Evolutionary conservation across 139 green algal species (phyloP), one percentile per base, ranked within the genome.

Genomic region (Spirogloea muscicola): DNA sequence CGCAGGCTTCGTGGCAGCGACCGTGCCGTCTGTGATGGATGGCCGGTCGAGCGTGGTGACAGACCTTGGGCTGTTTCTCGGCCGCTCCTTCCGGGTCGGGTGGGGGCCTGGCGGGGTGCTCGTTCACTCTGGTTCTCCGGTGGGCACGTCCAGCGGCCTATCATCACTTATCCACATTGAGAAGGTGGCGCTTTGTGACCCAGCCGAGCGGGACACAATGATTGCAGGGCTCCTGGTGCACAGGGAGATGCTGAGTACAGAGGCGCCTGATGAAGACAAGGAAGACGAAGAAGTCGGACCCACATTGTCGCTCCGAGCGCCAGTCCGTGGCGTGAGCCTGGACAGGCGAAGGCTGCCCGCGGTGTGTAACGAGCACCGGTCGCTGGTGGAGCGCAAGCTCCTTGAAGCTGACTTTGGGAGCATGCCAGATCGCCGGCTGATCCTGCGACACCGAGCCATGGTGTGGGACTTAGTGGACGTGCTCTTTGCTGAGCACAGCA

Each of bases 381-480:
- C 60, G 42, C 13, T 27, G 34, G 25, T n/a, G 55, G 31, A 10
- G 49, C 49, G 36, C 25, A 29, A 31, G 48, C 10, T n/a, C 40
- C 25, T 21, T 27, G 10, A 7, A 60, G 49, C 33, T 64, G 66
- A 36, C 27, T n/a, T 34, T 38, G 66, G 33, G 34, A n/a, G 39
- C 18, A n/a, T 2, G 51, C 9, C 44, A 16, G 34, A 18, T 2
- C n/a, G 34, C 0, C 16, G 0, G 42, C 57, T 48, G 18, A 57
- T 80, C 34, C 57, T 86, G 55, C 65, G 58, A 21, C 85, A 91
- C 64, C 82, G 90, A 76, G 52, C 66, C 0, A 80, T 87, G 42
- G 81, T 85, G 31, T 95, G 90, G 90, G 72, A 86, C 65, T 80
- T 95, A 41, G 1, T 94, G 10, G 58, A 89, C 43, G 82, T 86